Conservation (phyloP, 2,329 filamentous ascomycete genomes). For the Fusarium sp. region DNA sequence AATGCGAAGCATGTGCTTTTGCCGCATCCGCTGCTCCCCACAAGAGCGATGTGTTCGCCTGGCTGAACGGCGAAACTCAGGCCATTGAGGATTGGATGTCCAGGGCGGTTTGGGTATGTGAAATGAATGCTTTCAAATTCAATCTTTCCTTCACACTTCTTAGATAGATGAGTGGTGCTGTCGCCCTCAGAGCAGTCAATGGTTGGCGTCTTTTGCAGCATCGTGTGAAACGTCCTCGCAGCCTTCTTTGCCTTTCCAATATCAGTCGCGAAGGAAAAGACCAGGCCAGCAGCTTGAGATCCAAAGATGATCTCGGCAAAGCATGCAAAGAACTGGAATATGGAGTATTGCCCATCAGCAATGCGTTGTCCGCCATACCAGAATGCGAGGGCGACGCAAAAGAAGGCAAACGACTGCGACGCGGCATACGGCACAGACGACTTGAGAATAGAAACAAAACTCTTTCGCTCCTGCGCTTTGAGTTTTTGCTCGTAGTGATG, state of each 20-base stretch:
- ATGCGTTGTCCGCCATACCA: slow-evolving; percentile 33
- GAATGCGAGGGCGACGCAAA: slow-evolving; percentile 21
- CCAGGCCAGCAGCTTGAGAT: slow-evolving; percentile 84
- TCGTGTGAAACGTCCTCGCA: slow-evolving; percentile 56
- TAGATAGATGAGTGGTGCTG: neutral
- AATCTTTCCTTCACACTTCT: neutral
- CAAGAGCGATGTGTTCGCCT: neutral
- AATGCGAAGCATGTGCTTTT: neutral
- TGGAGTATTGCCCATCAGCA: slow-evolving; percentile 13
- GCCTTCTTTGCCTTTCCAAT: slow-evolving; percentile 89
- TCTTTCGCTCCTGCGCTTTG: neutral
- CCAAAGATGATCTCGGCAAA: slow-evolving; percentile 56
- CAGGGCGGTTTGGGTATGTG: neutral
- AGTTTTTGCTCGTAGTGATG: neutral
- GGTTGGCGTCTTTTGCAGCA: neutral
- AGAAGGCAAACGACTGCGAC: slow-evolving; percentile 12
- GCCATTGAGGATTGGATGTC: neutral
- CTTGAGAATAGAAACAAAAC: slow-evolving; percentile 7
- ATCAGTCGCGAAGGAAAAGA: slow-evolving; percentile 88
- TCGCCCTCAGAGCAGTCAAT: neutral
- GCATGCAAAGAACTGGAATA: slow-evolving; percentile 34
- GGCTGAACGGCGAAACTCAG: neutral
- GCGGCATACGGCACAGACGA: slow-evolving; percentile 3
- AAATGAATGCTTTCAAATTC: neutral
- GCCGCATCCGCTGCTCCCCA: neutral